Evolutionary conservation across 2,329 filamentous ascomycete genomes (phyloP).

Genomic region (Fusarium zealandicum): DNA sequence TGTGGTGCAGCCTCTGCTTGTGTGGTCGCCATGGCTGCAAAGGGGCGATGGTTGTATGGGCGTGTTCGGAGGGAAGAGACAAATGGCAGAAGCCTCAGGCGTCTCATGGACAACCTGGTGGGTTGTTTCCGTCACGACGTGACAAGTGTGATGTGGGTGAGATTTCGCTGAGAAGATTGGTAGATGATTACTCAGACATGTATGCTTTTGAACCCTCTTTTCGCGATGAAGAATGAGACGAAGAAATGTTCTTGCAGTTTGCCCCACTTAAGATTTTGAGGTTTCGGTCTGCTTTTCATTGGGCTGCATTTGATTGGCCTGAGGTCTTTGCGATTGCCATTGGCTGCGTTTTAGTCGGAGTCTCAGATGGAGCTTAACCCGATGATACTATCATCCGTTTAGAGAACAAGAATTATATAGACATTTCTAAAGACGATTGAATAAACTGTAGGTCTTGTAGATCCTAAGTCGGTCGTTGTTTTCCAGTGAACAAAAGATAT

Average conservation of each 20-base stretch:
- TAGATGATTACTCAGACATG: conserved; percentile 5
- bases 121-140: neutral
- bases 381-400: too few species aligned
- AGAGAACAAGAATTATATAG: too few species aligned
- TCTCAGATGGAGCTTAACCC: too few species aligned
- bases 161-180: neutral
- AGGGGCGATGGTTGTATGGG: conserved; percentile 26
- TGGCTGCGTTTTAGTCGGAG: conserved; percentile 13
- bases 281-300: conserved; percentile 29
- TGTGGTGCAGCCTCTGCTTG: conserved; percentile 21
- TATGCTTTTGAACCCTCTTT: conserved; percentile 7
- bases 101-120: conserved; percentile 26
- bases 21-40: conserved; percentile 37
- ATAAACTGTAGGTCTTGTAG: too few species aligned
- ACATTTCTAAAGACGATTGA: too few species aligned
- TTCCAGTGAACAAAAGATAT: too few species aligned
- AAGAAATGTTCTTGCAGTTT: conserved; percentile 35
- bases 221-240: conserved; percentile 15
- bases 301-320: conserved; percentile 21
- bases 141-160: neutral
- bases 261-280: conserved; percentile 28
- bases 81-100: conserved; percentile 23
- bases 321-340: neutral
- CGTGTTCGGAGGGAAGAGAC: conserved; percentile 23
- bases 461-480: too few species aligned